Evolutionary conservation across 495 filamentous ascomycete genomes (phyloP).

Genomic region (Lepidopterella palustris): DNA sequence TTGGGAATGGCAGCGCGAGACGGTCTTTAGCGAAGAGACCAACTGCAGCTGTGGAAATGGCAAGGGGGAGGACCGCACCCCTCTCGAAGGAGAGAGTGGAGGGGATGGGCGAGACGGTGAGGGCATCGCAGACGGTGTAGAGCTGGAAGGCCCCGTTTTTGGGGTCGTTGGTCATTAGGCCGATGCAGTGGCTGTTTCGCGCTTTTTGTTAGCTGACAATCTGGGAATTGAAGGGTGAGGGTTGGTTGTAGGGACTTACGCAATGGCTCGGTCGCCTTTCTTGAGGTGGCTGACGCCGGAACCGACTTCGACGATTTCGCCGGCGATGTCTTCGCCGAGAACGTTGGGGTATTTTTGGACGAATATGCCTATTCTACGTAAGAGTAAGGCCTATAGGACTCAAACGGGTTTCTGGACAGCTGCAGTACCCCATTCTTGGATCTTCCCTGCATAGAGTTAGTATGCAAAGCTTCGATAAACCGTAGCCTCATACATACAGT

Average conservation of each 20-base stretch:
- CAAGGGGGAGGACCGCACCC: slow-evolving; percentile 49
- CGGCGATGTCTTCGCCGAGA: slow-evolving; percentile 42
- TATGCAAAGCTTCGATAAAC: not conserved
- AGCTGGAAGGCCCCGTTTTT: slow-evolving; percentile 43
- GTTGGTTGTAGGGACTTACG: slow-evolving; percentile 20
- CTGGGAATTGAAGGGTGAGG: not conserved
- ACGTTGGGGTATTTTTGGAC: slow-evolving; percentile 39
- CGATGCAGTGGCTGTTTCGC: slow-evolving; percentile 29
- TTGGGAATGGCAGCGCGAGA: slow-evolving; percentile 40
- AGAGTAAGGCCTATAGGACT: not conserved
- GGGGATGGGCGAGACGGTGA: slow-evolving; percentile 43
- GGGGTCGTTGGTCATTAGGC: slow-evolving; percentile 28
- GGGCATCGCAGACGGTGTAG: slow-evolving; percentile 39
- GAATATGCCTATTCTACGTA: slow-evolving; percentile 24
- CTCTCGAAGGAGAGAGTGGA: slow-evolving; percentile 41
- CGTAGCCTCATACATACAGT: slow-evolving; percentile 27
- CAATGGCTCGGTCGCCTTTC: slow-evolving; percentile 43
- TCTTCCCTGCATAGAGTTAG: slow-evolving; percentile 10
- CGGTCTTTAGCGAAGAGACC: slow-evolving; percentile 43
- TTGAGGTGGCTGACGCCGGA: slow-evolving; percentile 39
- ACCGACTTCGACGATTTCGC: slow-evolving; percentile 42
- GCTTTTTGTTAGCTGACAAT: slow-evolving; percentile 6
- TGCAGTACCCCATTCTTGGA: slow-evolving; percentile 8
- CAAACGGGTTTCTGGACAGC: not conserved
- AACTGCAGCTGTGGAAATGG: slow-evolving; percentile 47